Conservation (phyloP, 176 grass and related monocot genomes). For the Triticum urartu region DNA sequence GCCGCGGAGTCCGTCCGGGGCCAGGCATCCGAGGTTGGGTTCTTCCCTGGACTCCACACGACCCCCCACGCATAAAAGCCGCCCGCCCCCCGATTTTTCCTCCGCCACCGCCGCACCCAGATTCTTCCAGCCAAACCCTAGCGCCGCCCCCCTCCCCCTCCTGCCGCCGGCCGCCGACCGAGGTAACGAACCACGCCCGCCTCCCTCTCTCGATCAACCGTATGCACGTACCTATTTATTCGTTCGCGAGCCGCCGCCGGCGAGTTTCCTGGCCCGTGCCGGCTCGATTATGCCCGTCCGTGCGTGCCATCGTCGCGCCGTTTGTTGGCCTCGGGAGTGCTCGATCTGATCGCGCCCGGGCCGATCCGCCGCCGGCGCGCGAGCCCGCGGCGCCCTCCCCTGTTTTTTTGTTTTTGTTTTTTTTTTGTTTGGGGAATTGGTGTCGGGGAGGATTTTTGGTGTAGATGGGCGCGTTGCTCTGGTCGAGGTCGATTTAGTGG, state of each 20-base stretch:
- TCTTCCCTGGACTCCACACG: neutral
- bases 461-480: neutral
- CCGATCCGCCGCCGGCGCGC: neutral
- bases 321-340: too few species aligned
- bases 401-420: too few species aligned
- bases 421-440: neutral
- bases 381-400: neutral
- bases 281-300: neutral
- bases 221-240: too few species aligned
- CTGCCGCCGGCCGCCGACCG: neutral
- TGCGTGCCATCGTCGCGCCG: neutral
- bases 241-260: too few species aligned
- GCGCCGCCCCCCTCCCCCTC: neutral
- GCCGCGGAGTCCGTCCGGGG: too few species aligned
- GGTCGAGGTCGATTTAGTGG: neutral
- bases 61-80: neutral
- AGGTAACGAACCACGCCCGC: too few species aligned
- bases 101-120: neutral
- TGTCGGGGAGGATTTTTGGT: neutral
- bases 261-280: neutral
- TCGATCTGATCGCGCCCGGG: neutral
- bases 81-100: neutral
- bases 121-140: slow-evolving; percentile 13
- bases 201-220: too few species aligned
- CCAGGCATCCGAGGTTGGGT: too few species aligned